Evolutionary conservation across 75 land plant species (phyloP), one percentile per base, ranked within the genome.

Genomic region (Azolla pinnata): DNA sequence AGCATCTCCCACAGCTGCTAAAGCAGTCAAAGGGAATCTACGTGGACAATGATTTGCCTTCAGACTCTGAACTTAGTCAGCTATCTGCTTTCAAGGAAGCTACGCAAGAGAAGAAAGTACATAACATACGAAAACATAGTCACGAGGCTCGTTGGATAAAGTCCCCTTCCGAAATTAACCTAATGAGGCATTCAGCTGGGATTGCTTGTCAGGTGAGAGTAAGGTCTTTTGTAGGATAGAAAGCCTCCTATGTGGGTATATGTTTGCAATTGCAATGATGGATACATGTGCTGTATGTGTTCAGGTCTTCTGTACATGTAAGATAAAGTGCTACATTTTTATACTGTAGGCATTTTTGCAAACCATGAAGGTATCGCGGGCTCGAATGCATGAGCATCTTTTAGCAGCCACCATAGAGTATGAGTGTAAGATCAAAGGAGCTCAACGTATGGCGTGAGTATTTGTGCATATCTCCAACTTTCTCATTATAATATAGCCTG

Each of bases 401-500:
- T 57, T 92, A 61, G 62, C 97, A 61, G 90, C 95, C 30, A 92
- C 87, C 54, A 63, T 92, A 49, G 97, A 92, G 55, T 88, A 80
- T 76, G 95, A 92, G 33, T 92, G 93, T 80, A 85, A 76, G 67
- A 78, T 79, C 47, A 78, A 87, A 75, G 97, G 97, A 56, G 97
- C 95, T 18, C 95, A 92, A 59, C 80, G 86, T 57, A 85, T 88
- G 97, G 89, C 97, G 97, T 92, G 77, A 92, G 97, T 32, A 25
- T 52, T 61, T 59, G 16, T n/a, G n/a, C n/a, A n/a, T n/a, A n/a
- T n/a, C n/a, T n/a, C n/a, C n/a, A n/a, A n/a, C n/a, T n/a, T n/a
- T n/a, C n/a, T n/a, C n/a, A n/a, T n/a, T n/a, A n/a, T n/a, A n/a
- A n/a, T n/a, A n/a, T n/a, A n/a, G n/a, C n/a, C n/a, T n/a, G n/a